Percentiles rank a stretch among this genome's conserved stretches.
Conservation (phyloP, 148 eudicot genomes). For the Rhododendron vialii region DNA sequence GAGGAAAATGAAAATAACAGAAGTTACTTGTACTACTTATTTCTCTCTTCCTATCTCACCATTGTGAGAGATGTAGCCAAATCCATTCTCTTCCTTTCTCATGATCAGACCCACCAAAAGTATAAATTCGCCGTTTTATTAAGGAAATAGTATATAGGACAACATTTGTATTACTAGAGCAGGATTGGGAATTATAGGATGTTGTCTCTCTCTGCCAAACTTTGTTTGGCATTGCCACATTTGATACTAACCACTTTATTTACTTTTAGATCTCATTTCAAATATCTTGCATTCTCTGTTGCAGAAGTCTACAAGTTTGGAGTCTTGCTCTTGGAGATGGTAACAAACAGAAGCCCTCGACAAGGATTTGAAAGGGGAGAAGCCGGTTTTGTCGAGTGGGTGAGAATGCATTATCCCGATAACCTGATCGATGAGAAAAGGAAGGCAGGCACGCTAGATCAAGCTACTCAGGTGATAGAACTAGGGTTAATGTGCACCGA, state of each 20-base stretch:
- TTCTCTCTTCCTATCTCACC: background rate
- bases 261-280: background rate
- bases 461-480: conserved; percentile 3
- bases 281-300: background rate
- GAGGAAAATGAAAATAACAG: background rate
- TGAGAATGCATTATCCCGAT: conserved; percentile 4
- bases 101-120: background rate
- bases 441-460: background rate
- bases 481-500: conserved; percentile 19
- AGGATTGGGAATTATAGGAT: background rate
- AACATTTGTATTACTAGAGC: background rate
- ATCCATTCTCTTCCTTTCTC: too few relatives aligned
- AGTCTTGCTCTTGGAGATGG: conserved; percentile 29
- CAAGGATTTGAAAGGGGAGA: conserved; percentile 19
- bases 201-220: background rate
- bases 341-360: conserved; percentile 23
- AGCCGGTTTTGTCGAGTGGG: conserved; percentile 14
- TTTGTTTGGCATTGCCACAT: background rate
- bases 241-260: background rate
- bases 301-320: conserved; percentile 28
- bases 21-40: background rate
- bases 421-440: conserved; percentile 23
- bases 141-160: background rate
- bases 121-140: background rate
- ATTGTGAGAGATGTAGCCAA: too few relatives aligned